A percentile compares a stretch with the other conserved stretches of the same genome.
These are phyloP conservation scores for Pseudogymnoascus sp. DNA, from an alignment of 2,329 filamentous ascomycete species.

Conservation along the genomic window DNA sequence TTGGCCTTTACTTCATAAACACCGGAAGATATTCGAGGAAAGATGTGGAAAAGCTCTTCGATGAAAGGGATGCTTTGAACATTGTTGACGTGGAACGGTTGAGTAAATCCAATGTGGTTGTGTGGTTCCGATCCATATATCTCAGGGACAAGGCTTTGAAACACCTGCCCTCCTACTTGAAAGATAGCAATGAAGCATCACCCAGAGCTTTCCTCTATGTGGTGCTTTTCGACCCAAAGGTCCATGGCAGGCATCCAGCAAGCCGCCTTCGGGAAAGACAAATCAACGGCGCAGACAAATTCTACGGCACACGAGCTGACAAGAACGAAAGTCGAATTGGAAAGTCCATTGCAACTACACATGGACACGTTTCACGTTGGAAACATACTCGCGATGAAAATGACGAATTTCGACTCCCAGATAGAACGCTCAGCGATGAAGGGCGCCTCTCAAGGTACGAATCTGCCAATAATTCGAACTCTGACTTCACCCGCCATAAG, in stretches of 20 bases:
- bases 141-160: not conserved
- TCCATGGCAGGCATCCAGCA: not conserved
- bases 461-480: not conserved
- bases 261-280: not conserved
- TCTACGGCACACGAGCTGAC: not conserved
- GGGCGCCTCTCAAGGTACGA: not conserved
- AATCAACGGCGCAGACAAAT: not conserved
- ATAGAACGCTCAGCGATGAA: not conserved
- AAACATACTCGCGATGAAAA: not conserved
- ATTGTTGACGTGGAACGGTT: not conserved
- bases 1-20: not conserved
- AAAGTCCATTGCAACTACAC: not conserved
- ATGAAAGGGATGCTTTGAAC: not conserved
- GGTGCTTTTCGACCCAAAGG: not conserved
- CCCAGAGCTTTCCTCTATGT: not conserved
- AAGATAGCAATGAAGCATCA: not conserved
- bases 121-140: not conserved
- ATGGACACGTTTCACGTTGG: not conserved
- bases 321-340: not conserved
- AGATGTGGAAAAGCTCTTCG: not conserved
- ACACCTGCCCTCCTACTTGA: not conserved
- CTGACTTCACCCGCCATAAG: not conserved
- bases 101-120: not conserved
- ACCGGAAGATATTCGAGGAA: not conserved
- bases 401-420: not conserved